Percentiles rank a stretch among this genome's conserved stretches.
These are phyloP conservation scores for Thelephora aurantiotincta DNA, from an alignment of 768 basidiomycete species.

Conservation along the genomic window DNA sequence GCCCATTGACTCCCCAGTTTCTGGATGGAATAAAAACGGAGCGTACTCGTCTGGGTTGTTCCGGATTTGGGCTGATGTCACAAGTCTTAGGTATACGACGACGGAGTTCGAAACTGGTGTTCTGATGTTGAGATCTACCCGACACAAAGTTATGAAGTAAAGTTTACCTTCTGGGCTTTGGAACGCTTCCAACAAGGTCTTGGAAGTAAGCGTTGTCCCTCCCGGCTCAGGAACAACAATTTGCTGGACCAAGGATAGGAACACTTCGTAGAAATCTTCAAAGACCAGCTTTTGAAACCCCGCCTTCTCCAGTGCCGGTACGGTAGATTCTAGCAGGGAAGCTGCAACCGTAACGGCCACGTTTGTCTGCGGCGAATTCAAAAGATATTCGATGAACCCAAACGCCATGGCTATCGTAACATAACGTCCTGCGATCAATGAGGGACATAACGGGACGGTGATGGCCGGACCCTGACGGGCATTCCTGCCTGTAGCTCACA, in stretches of 20 bases:
- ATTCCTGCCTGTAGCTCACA: conserved; percentile 28
- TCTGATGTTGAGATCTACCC: background rate
- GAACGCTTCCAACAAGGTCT: conserved; percentile 34
- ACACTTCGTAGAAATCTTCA: conserved; percentile 62
- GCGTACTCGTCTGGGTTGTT: conserved; percentile 43
- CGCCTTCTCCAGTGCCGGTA: conserved; percentile 34
- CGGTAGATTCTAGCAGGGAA: conserved; percentile 34
- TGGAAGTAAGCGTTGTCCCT: conserved; percentile 21
- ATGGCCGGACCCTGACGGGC: background rate
- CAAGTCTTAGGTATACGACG: conserved; percentile 66
- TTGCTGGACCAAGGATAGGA: conserved; percentile 35
- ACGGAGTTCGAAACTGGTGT: conserved; percentile 51
- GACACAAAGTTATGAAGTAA: background rate
- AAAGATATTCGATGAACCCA: conserved; percentile 62
- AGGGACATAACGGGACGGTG: background rate
- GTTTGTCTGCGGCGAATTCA: conserved; percentile 30
- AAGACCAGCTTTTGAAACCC: conserved; percentile 58
- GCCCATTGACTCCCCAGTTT: conserved; percentile 42
- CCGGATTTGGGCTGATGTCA: conserved; percentile 77
- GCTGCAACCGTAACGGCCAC: conserved; percentile 35
- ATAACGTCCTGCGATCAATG: conserved; percentile 9
- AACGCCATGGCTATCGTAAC: conserved; percentile 58
- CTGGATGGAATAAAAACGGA: conserved; percentile 67
- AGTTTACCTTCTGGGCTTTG: conserved; percentile 34
- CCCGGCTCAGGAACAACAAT: conserved; percentile 24